phyloP scores from a whole-genome alignment of 1,139 yeast species.

The Pichia sp. region DNA sequence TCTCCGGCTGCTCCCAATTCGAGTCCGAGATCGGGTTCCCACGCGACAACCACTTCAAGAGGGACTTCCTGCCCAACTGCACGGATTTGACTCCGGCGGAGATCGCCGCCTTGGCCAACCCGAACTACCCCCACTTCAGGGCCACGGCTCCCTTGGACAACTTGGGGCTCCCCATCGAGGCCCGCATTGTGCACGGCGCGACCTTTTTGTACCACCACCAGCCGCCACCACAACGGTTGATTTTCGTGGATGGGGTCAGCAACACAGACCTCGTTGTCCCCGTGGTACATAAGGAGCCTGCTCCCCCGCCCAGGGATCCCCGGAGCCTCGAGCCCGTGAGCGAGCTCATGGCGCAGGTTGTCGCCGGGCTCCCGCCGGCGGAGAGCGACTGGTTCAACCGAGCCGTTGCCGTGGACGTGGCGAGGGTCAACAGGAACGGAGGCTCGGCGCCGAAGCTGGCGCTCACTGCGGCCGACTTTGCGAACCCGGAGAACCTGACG shows the following conservation, averaged over 20 bases:
- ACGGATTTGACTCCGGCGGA: conserved; percentile 17
- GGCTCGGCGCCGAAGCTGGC: no score
- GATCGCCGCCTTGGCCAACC: conserved; percentile 8
- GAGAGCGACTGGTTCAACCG: conserved; percentile 2
- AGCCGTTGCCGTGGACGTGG: conserved; percentile 4
- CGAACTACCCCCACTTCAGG: conserved; percentile 24
- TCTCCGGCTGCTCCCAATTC: conserved; percentile 22
- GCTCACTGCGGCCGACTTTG: conserved; percentile 2
- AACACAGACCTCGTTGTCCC: conserved; percentile 11
- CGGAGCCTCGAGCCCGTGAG: background rate
- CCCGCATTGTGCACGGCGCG: conserved; percentile 29
- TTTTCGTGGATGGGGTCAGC: conserved; percentile 21
- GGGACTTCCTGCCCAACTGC: conserved; percentile 13
- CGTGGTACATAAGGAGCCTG: conserved; percentile 1
- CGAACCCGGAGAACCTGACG: background rate
- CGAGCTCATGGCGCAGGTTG: background rate
- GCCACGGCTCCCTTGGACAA: conserved; percentile 18
- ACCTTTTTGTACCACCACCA: conserved; percentile 23
- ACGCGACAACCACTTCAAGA: background rate
- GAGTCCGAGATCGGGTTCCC: conserved; percentile 18
- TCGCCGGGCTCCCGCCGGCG: background rate
- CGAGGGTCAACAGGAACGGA: conserved; percentile 7
- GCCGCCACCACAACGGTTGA: conserved; percentile 25
- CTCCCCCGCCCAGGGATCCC: background rate
- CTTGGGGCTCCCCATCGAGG: conserved; percentile 21